These are phyloP conservation scores for Paxillus involutus DNA, from an alignment of 768 basidiomycete genomes.

Conservation along the genomic window DNA sequence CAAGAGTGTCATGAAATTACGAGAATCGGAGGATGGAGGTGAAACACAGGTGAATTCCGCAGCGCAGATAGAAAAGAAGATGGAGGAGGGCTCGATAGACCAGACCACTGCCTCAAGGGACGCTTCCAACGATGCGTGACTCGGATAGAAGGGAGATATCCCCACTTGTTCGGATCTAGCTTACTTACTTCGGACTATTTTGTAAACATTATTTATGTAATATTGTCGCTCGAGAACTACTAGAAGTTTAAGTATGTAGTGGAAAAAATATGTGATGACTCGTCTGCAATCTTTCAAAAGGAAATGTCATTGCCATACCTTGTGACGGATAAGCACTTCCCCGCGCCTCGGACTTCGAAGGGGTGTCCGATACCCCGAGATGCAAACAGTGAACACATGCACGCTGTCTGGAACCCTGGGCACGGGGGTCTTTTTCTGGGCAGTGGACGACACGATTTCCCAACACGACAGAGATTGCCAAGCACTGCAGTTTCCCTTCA, in stretches of 20 bases:
- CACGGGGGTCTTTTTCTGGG: too few relatives aligned
- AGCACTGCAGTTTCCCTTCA: too few relatives aligned
- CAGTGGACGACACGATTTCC: too few relatives aligned
- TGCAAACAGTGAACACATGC: too few relatives aligned
- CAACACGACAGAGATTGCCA: too few relatives aligned
- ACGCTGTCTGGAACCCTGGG: too few relatives aligned
- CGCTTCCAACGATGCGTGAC: background rate
- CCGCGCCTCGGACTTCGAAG: too few relatives aligned
- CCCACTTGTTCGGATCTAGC: background rate
- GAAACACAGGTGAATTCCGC: background rate
- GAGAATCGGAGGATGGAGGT: background rate
- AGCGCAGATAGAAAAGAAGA: slow-evolving; percentile 9
- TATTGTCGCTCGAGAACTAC: background rate
- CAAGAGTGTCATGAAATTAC: slow-evolving; percentile 34
- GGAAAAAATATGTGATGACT: background rate
- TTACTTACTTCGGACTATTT: background rate
- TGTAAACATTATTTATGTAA: background rate
- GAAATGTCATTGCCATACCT: too few relatives aligned
- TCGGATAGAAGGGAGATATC: slow-evolving; percentile 1
- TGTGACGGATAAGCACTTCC: background rate
- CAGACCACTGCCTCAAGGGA: background rate
- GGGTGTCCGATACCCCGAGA: too few relatives aligned
- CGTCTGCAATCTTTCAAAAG: too few relatives aligned
- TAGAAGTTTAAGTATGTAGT: background rate
- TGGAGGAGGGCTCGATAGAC: background rate